phyloP scores from a whole-genome alignment of 176 grass and related monocot species.

The Carex myosuroides region DNA sequence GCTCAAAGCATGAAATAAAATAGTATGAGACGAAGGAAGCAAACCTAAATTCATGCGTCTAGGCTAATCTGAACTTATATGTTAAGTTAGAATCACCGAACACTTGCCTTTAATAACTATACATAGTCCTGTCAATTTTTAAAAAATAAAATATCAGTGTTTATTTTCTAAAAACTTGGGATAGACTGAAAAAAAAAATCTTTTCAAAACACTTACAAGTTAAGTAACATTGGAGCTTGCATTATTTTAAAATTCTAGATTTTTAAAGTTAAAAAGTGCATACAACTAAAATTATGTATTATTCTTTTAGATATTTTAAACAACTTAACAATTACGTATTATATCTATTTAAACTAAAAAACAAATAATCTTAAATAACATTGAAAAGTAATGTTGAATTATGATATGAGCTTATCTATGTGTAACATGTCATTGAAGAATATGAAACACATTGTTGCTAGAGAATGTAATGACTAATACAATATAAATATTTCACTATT shows the following conservation, averaged over 20 bases:
- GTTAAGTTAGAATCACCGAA: too few relatives aligned
- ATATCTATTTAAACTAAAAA: not conserved
- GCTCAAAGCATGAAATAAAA: too few relatives aligned
- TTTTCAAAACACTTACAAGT: not conserved
- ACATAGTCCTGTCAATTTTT: too few relatives aligned
- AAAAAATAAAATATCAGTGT: not conserved
- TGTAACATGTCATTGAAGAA: too few relatives aligned
- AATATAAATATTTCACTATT: not conserved
- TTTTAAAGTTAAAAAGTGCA: not conserved
- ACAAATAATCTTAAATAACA: not conserved
- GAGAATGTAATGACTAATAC: too few relatives aligned
- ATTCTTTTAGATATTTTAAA: not conserved
- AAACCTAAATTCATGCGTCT: too few relatives aligned
- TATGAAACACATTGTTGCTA: too few relatives aligned
- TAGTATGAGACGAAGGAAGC: too few relatives aligned
- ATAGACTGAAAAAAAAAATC: not conserved
- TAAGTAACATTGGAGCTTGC: not conserved
- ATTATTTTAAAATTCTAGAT: not conserved
- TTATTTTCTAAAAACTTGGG: not conserved
- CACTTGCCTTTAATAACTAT: too few relatives aligned
- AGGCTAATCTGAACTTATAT: too few relatives aligned
- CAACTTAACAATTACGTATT: not conserved
- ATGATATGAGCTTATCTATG: not conserved
- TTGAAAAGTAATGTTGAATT: not conserved
- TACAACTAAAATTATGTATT: not conserved